Percentiles rank a stretch among this genome's conserved stretches.
phyloP scores from a whole-genome alignment of 2,329 filamentous ascomycete species.

The Exophiala bonariae region DNA sequence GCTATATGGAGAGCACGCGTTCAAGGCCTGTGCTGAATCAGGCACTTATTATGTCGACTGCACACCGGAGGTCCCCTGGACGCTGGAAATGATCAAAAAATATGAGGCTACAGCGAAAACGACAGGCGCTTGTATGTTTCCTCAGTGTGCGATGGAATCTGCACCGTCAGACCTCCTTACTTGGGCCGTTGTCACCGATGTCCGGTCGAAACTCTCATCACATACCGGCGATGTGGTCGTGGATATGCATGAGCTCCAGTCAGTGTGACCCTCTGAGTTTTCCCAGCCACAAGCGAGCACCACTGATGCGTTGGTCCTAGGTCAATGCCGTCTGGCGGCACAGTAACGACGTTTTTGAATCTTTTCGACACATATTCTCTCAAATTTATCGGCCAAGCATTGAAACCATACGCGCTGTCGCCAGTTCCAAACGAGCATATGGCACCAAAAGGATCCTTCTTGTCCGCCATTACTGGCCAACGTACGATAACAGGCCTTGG shows the following conservation, averaged over 20 bases:
- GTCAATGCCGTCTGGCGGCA: constrained; percentile 55
- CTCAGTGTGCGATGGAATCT: constrained; percentile 60
- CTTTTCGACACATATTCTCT: constrained; percentile 51
- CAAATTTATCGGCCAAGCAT: constrained; percentile 45
- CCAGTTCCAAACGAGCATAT: constrained; percentile 34
- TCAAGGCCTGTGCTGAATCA: constrained; percentile 62
- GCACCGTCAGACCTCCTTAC: constrained; percentile 57
- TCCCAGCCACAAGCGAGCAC: neutral
- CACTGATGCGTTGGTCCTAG: constrained; percentile 32
- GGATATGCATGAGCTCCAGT: constrained; percentile 54
- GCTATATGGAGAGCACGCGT: constrained; percentile 60
- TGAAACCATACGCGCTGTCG: constrained; percentile 53
- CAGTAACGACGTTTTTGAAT: constrained; percentile 65
- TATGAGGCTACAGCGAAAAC: constrained; percentile 59
- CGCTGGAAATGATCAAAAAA: constrained; percentile 60
- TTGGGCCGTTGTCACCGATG: constrained; percentile 52
- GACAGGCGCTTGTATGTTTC: constrained; percentile 63
- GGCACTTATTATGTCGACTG: constrained; percentile 68
- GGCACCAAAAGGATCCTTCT: constrained; percentile 33
- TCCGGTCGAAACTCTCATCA: constrained; percentile 49
- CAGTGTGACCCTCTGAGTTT: neutral
- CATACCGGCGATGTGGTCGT: constrained; percentile 51
- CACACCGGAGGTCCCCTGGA: constrained; percentile 64
- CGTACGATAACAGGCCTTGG: constrained; percentile 55
- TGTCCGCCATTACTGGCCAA: constrained; percentile 49